A percentile compares a stretch with the other conserved stretches of the same genome.
phyloP scores from a whole-genome alignment of 2,329 filamentous ascomycete species.

The Penicillium polonicum region DNA sequence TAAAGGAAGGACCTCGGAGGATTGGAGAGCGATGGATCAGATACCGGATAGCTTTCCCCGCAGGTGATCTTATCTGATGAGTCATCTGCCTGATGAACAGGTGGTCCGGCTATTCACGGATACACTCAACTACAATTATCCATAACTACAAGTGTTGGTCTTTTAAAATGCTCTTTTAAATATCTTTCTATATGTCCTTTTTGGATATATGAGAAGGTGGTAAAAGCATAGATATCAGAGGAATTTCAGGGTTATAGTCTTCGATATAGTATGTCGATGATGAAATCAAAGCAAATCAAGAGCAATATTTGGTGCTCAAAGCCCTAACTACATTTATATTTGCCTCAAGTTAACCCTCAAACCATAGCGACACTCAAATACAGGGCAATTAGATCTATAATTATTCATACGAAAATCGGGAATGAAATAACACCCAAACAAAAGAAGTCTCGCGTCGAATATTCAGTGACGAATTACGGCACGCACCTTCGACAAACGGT shows the following conservation, averaged over 20 bases:
- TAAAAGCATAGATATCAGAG: too few species aligned
- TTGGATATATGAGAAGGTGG: too few species aligned
- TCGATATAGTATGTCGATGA: not conserved
- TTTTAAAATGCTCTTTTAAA: too few species aligned
- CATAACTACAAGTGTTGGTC: too few species aligned
- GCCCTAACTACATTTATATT: not conserved
- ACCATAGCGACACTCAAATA: too few species aligned
- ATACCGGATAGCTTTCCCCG: constrained; percentile 30
- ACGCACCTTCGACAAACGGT: not conserved
- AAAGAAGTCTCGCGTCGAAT: not conserved
- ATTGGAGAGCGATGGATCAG: constrained; percentile 14
- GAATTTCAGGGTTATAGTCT: too few species aligned
- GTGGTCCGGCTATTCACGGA: not conserved
- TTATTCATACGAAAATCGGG: not conserved
- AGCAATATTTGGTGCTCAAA: not conserved
- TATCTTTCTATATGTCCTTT: too few species aligned
- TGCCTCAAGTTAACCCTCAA: too few species aligned
- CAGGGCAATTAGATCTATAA: not conserved
- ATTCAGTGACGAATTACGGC: not conserved
- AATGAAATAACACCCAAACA: not conserved
- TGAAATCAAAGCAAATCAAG: not conserved
- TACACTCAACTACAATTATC: too few species aligned
- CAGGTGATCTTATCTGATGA: constrained; percentile 28
- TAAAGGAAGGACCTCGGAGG: not conserved
- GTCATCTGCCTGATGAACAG: constrained; percentile 15